Percentiles rank a stretch among this genome's conserved stretches.
Conservation (phyloP, 2,329 filamentous ascomycete genomes). For the Zalaria obscura region DNA sequence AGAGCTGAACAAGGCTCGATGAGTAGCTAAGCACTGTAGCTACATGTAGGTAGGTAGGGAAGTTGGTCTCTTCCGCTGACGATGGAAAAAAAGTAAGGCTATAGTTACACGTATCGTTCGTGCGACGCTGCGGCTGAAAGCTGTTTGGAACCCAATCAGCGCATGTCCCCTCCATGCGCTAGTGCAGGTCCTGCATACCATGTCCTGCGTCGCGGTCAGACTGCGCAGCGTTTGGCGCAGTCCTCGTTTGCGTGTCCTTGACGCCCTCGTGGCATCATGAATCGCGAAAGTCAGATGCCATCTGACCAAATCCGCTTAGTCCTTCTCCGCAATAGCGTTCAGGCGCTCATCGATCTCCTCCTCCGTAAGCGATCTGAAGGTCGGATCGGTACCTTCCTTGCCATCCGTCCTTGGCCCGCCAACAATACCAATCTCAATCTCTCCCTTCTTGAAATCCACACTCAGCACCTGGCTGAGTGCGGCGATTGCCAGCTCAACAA, state of each 20-base stretch:
- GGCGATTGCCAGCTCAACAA: conserved; percentile 91
- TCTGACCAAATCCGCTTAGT: conserved; percentile 40
- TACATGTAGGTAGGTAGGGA: too few species aligned
- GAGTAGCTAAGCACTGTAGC: too few species aligned
- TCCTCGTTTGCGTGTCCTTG: too few species aligned
- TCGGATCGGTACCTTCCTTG: conserved; percentile 62
- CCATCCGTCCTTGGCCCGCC: conserved; percentile 75
- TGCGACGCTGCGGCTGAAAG: neutral
- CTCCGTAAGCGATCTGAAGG: conserved; percentile 82
- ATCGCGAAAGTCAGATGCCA: too few species aligned
- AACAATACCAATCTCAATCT: conserved; percentile 95
- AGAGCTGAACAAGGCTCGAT: too few species aligned
- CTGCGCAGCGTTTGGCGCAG: too few species aligned
- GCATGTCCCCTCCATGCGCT: neutral
- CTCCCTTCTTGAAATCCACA: conserved; percentile 99
- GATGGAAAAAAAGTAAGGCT: neutral
- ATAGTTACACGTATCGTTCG: neutral
- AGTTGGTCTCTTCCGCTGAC: too few species aligned
- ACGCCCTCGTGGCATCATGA: too few species aligned
- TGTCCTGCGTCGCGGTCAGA: neutral
- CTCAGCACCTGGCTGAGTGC: conserved; percentile 91
- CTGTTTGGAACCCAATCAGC: neutral
- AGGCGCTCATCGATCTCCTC: conserved; percentile 97
- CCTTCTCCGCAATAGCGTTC: conserved; percentile 97
- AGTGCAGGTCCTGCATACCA: neutral